Conservation (phyloP, 2,329 filamentous ascomycete genomes). For the Cordyceps cateniannulata region DNA sequence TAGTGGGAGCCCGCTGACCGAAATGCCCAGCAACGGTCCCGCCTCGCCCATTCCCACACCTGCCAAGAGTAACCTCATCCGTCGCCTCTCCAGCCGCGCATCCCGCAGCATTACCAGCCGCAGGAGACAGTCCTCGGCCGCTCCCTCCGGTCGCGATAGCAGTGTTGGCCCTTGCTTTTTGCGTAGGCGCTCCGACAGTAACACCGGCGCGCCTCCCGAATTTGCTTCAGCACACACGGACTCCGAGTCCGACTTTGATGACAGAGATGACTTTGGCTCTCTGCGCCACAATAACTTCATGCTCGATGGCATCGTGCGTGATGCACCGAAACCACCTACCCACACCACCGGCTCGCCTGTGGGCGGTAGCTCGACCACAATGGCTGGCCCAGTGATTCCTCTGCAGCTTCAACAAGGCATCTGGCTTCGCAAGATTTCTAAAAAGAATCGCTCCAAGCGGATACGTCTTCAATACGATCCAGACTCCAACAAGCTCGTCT, state of each 20-base stretch:
- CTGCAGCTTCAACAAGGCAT: conserved; percentile 73
- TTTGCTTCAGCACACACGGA: conserved; percentile 36
- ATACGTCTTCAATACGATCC: conserved; percentile 70
- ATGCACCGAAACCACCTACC: conserved; percentile 40
- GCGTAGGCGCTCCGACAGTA: conserved; percentile 83
- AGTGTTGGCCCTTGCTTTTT: conserved; percentile 87
- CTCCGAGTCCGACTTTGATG: conserved; percentile 53
- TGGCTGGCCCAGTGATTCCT: conserved; percentile 68
- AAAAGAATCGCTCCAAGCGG: conserved; percentile 67
- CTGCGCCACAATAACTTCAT: conserved; percentile 32
- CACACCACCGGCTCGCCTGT: conserved; percentile 37
- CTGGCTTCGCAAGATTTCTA: conserved; percentile 73
- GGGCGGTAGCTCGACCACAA: conserved; percentile 34
- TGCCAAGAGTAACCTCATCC: conserved; percentile 56
- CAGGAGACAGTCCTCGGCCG: conserved; percentile 70
- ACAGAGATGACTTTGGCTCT: conserved; percentile 36
- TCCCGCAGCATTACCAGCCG: conserved; percentile 58
- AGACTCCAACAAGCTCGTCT: conserved; percentile 78
- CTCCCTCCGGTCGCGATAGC: conserved; percentile 71
- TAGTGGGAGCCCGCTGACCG: conserved; percentile 51
- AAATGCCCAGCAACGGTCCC: conserved; percentile 23
- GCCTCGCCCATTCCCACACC: conserved; percentile 14
- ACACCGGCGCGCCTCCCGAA: conserved; percentile 57
- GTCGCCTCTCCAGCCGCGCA: conserved; percentile 77
- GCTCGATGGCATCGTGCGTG: conserved; percentile 37